Evolutionary conservation across 2,329 filamentous ascomycete species (phyloP), one percentile per base, ranked within the genome.

Genomic region (Byssochlamys sp.): DNA sequence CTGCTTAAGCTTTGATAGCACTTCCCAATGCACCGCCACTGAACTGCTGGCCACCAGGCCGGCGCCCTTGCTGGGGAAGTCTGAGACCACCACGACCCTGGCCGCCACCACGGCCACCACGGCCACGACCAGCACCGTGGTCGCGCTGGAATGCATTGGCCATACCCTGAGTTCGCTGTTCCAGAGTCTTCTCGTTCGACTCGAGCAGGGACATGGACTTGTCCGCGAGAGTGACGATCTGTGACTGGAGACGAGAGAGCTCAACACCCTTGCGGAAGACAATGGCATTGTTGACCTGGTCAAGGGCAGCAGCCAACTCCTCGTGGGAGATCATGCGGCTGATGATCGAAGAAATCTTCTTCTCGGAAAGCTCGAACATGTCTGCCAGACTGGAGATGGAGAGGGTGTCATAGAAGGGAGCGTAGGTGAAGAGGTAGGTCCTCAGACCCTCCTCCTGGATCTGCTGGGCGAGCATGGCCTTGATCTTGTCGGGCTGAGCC

Each of bases 301-400:
- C 95, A 28, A 99, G 85, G 39, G 94, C 95, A 50, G 94, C 94
- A 9, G 89, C 90, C 54, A 99, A 86, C 77, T 99, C 94, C 77
- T 99, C 94, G 80, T 99, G 94, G 69, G 91, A 95, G 75, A 99
- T 97, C 94, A 99, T 99, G 81, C 95, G 95, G 82, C 90, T 95
- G 69, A 99, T 86, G 57, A 99, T 86, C 35, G 94, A 91, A n/a
- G 89, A 81, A 55, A 96, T 91, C 83, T 97, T 97, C 78, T 87
- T 84, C 66, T 87, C 80, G 58, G 91, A 84, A 26, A 99, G 86
- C 77, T 99, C 94, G 75, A 99, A 99, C 94, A 99, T 99, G 64
- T 80, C 81, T 61, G 90, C 87, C 60, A 99, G 83, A 26, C 91
- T 95, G 64, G 84, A 81, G 66, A 96, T 82, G 60, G 91, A 87